Evolutionary conservation across 1,284 basidiomycete species (phyloP), one percentile per base, ranked within the genome.

Genomic region (Leccinum fallax): DNA sequence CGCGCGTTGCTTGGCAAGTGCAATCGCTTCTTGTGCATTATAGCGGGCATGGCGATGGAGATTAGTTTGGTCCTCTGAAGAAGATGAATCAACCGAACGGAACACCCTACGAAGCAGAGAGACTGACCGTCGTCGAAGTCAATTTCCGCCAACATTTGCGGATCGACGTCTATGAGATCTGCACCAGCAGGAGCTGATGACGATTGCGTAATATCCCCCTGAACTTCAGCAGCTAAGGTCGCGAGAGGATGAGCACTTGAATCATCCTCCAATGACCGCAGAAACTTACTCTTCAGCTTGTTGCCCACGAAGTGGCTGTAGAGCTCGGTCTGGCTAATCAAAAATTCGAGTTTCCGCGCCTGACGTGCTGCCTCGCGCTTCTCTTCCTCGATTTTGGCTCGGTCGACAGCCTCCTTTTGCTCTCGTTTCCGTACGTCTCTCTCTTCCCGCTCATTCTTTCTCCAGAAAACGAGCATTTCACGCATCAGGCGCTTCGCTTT

Each of bases 251-350:
- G 62, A 72, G 60, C 55, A 68, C 43, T 57, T 60, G 60, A 26
- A 49, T 61, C 52, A 58, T 59, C 57, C 62, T 59, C 53, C 34
- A 55, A 53, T 56, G 49, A 58, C 46, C 26, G 58, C 24, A 57
- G 54, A 19, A 36, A 80, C 89, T 71, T 74, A 94, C 93, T 98
- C 80, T 97, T 98, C 70, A 99, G 86, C 80, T 99, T 99, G 78
- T 90, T 98, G 46, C 97, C 97, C 63, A 99, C 95, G 82, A 99
- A 99, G 81, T 99, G 97, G 68, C 94, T 97, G 79, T 99, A 99
- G 11, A 99, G 85, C 77, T 99, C 97, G 11, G 97, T 99, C 79
- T 99, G 97, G 63, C 95, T 98, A 78, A 99, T 97, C 76, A 99
- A 82, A 82, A 99, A 99, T 79, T 99, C 98, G 61, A 99, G 87